These are phyloP conservation scores for Lyophyllum decastes DNA, from an alignment of 768 basidiomycete genomes.

Conservation along the genomic window DNA sequence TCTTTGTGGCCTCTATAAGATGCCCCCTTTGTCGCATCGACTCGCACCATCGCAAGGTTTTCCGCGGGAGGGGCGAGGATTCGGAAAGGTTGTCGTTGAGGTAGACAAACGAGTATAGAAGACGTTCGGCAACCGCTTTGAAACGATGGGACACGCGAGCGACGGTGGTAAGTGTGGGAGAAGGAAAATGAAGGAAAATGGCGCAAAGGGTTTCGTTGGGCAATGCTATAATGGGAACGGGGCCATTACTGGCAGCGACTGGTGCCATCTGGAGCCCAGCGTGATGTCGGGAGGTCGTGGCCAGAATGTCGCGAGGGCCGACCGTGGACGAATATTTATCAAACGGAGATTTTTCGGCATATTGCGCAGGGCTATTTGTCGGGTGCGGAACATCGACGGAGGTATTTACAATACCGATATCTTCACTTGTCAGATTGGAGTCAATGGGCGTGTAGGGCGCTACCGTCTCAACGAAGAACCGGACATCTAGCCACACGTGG, in stretches of 20 bases:
- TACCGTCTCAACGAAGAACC: neutral
- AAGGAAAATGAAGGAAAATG: slow-evolving; percentile 44
- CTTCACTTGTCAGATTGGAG: neutral
- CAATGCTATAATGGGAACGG: slow-evolving; percentile 29
- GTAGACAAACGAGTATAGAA: slow-evolving; percentile 54
- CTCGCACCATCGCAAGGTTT: slow-evolving; percentile 52
- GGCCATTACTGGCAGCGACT: slow-evolving; percentile 6
- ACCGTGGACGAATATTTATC: slow-evolving; percentile 29
- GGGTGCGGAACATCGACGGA: slow-evolving; percentile 43
- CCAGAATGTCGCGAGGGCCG: slow-evolving; percentile 6
- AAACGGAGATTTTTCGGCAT: slow-evolving; percentile 37
- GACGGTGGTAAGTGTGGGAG: slow-evolving; percentile 38
- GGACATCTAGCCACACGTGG: slow-evolving; percentile 9
- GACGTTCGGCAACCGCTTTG: slow-evolving; percentile 56
- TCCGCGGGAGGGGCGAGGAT: slow-evolving; percentile 38
- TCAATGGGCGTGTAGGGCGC: neutral
- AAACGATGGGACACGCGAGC: slow-evolving; percentile 47
- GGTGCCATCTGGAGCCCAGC: slow-evolving; percentile 11
- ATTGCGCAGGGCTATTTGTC: slow-evolving; percentile 32
- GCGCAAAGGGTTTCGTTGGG: slow-evolving; percentile 59
- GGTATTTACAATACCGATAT: slow-evolving; percentile 4
- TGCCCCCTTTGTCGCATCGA: slow-evolving; percentile 48
- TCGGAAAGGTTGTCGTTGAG: slow-evolving; percentile 49
- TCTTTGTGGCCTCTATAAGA: slow-evolving; percentile 45
- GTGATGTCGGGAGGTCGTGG: slow-evolving; percentile 8